A percentile compares a stretch with the other conserved stretches of the same genome.
These are phyloP conservation scores for Aspergillus egyptiacus DNA, from an alignment of 495 filamentous ascomycete genomes.

Conservation along the genomic window DNA sequence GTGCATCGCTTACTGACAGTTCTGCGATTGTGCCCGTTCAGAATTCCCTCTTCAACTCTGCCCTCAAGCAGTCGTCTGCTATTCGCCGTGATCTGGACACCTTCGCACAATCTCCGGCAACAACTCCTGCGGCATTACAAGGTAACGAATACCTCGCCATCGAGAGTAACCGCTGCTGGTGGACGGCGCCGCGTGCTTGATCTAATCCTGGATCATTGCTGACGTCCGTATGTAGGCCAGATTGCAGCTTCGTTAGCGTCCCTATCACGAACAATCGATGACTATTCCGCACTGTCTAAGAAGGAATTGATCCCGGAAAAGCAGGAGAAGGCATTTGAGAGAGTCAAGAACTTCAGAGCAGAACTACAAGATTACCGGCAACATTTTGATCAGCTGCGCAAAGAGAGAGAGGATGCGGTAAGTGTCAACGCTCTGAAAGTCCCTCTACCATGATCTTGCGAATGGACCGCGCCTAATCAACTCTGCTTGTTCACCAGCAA, in stretches of 20 bases:
- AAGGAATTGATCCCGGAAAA: conserved; percentile 82
- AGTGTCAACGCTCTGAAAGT: conserved; percentile 10
- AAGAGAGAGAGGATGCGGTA: conserved; percentile 67
- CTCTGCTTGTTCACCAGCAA: conserved; percentile 33
- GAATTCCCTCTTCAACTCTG: conserved; percentile 95
- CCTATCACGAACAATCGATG: conserved; percentile 85
- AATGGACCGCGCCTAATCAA: not conserved
- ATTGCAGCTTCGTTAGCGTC: conserved; percentile 83
- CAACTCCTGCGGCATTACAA: conserved; percentile 60
- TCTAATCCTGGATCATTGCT: conserved; percentile 18
- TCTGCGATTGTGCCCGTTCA: conserved; percentile 16
- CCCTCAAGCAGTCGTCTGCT: conserved; percentile 83
- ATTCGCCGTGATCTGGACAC: conserved; percentile 77
- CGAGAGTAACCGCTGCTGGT: not conserved
- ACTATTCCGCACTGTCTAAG: conserved; percentile 80
- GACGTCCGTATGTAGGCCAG: conserved; percentile 46
- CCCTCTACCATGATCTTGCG: not conserved
- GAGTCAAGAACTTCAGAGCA: conserved; percentile 75
- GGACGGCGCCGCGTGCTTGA: not conserved
- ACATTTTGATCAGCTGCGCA: conserved; percentile 70
- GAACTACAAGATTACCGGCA: conserved; percentile 75
- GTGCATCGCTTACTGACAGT: not conserved
- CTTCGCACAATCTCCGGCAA: conserved; percentile 58
- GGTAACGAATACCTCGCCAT: conserved; percentile 28
- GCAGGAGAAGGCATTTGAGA: conserved; percentile 82